Percentiles rank a stretch among this genome's conserved stretches.
phyloP scores from a whole-genome alignment of 768 basidiomycete genomes.

The Jaapia argillacea region DNA sequence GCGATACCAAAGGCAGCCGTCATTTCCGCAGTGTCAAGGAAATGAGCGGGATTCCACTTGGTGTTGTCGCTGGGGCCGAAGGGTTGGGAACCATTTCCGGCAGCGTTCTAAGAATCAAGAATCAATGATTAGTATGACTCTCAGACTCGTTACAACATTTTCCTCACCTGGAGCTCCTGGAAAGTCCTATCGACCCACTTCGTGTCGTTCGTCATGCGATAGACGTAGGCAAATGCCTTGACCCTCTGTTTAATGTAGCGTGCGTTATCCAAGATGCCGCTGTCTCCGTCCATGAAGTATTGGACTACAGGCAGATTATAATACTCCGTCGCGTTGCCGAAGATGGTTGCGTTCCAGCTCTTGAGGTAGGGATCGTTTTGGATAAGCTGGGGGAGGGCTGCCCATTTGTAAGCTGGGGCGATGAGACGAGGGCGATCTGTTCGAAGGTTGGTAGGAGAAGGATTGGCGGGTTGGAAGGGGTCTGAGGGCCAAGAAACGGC shows the following conservation, averaged over 20 bases:
- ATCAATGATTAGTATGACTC: background rate
- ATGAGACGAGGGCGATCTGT: conserved; percentile 83
- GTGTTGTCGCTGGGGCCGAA: conserved; percentile 58
- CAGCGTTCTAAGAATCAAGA: conserved; percentile 46
- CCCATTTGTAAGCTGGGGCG: conserved; percentile 90
- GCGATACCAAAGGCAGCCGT: conserved; percentile 83
- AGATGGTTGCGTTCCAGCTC: conserved; percentile 86
- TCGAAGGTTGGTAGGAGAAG: conserved; percentile 51
- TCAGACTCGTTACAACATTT: conserved; percentile 18
- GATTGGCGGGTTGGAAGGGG: conserved; percentile 56
- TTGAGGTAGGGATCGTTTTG: conserved; percentile 75
- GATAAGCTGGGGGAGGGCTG: conserved; percentile 69
- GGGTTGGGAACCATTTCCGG: conserved; percentile 49
- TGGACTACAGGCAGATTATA: conserved; percentile 47
- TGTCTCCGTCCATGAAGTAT: conserved; percentile 73
- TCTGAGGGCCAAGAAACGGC: conserved; percentile 72
- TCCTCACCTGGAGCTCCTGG: conserved; percentile 78
- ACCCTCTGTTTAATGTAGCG: conserved; percentile 84
- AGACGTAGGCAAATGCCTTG: conserved; percentile 90
- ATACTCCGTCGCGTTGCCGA: conserved; percentile 78
- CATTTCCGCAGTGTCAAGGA: conserved; percentile 90
- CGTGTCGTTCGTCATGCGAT: conserved; percentile 85
- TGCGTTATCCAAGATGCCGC: conserved; percentile 87
- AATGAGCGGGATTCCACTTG: conserved; percentile 84
- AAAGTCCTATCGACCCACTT: conserved; percentile 84